phyloP scores from a whole-genome alignment of 371 early-diverging fungal species.

The Mortierella sp. region DNA sequence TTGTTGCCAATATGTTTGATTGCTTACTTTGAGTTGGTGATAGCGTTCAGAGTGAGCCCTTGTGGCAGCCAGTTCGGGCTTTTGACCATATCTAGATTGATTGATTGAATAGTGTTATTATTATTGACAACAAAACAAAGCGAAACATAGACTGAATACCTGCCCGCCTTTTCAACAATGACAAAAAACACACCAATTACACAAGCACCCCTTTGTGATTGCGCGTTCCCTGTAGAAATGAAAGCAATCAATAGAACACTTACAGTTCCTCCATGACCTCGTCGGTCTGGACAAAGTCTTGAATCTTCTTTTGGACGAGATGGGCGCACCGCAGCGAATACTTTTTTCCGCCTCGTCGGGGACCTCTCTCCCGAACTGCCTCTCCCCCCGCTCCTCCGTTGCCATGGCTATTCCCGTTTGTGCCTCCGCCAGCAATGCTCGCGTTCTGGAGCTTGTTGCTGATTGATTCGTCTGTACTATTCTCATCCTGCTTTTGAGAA shows the following conservation, averaged over 20 bases:
- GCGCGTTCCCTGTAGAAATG: not conserved
- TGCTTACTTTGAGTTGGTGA: constrained; percentile 48
- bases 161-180: not conserved
- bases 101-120: not conserved
- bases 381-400: constrained; percentile 12
- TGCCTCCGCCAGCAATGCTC: not conserved
- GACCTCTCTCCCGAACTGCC: constrained; percentile 13
- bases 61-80: constrained; percentile 22
- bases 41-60: constrained; percentile 50
- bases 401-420: not conserved
- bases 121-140: not conserved
- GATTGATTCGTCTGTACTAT: not conserved
- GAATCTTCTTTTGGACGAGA: constrained; percentile 43
- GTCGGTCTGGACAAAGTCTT: constrained; percentile 46
- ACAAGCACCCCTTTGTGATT: too few species aligned
- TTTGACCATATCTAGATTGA: constrained; percentile 34
- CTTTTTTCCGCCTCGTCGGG: constrained; percentile 36
- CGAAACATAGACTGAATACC: not conserved
- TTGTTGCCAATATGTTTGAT: not conserved
- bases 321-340: constrained; percentile 44
- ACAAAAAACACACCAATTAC: too few species aligned
- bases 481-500: not conserved
- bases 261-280: constrained; percentile 57
- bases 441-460: constrained; percentile 11
- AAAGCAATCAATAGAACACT: constrained; percentile 1